Base-by-base conservation (phyloP, 345 rosid genomes). In the Hypericum perforatum region DNA sequence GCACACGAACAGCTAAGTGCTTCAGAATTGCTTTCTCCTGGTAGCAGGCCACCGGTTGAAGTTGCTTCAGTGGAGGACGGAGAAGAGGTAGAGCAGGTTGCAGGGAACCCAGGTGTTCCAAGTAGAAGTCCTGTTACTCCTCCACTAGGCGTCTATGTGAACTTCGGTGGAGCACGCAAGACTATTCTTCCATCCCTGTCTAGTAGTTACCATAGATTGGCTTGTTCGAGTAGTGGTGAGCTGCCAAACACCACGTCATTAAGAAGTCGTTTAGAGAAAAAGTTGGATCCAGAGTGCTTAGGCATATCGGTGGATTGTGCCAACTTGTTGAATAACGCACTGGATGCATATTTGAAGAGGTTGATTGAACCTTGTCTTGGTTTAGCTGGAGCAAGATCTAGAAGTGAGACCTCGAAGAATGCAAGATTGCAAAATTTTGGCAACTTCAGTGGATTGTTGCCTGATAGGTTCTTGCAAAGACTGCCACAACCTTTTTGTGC, bases 1-100 rank as follows among this genome's bases (percentile, higher is more conserved):
- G 65, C 66, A 5, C 80, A 61, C 52, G 82, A 77, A 56, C 86
- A 74, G 51, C 79, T 54, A 43, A 86, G 89, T 69, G 79, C 89
- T 32, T 76, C 88, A 3, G 92, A 87, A 45, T 60, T 91, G 74
- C 67, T 69, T 57, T 91, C 98, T 11, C 68, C 80, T 2, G 94
- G 94, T 9, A 91, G 95, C 65, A 79, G 88, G 59, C 95, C 95
- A 57, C 96, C 87, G 0, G 53, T 72, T 48, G 97, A 85, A 67
- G 85, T 86, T 63, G 74, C 61, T 2, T 90, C 97, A 5, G 91
- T 80, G 45, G 98, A 91, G 63, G 98, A 88, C 11, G 98, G 95
- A 9, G 96, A 91, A 68, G 98, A 88, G 72, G 98, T 88, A 48
- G 96, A 91, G 74, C 96, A 91, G 73, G 37, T 60, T 15, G 79